These are phyloP conservation scores for Mrakia gelida DNA, from an alignment of 768 basidiomycete species.

Conservation along the genomic window DNA sequence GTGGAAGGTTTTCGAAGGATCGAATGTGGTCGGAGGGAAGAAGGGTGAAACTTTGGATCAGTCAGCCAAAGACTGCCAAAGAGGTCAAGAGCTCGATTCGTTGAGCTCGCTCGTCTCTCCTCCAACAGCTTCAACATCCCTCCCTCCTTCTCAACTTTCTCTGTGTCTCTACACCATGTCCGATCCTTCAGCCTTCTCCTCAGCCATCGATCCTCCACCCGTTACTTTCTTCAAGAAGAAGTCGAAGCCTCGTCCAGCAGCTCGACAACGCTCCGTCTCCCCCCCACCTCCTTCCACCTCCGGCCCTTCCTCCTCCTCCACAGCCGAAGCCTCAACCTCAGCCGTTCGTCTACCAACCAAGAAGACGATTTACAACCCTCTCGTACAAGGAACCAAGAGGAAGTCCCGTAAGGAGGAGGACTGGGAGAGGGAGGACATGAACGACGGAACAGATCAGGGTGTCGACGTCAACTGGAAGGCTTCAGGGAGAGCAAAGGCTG, in stretches of 20 bases:
- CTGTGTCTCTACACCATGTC: conserved; percentile 3
- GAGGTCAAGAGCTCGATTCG: background rate
- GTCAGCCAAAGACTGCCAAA: background rate
- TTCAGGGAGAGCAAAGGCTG: conserved; percentile 45
- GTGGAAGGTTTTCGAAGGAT: background rate
- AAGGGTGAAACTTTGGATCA: background rate
- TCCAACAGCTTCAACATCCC: background rate
- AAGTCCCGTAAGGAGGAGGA: conserved; percentile 51
- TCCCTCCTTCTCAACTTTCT: background rate
- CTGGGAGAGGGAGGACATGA: conserved; percentile 43
- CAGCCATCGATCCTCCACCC: conserved; percentile 32
- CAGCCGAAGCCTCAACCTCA: conserved; percentile 24
- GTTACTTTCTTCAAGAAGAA: conserved; percentile 90
- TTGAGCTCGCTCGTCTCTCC: background rate
- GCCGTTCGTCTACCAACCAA: conserved; percentile 69
- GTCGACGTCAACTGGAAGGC: conserved; percentile 45
- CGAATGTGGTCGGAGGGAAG: background rate
- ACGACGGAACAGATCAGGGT: conserved; percentile 54
- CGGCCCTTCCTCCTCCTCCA: conserved; percentile 4
- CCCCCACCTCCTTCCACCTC: conserved; percentile 47
- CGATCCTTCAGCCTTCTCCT: conserved; percentile 3
- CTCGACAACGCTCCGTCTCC: conserved; percentile 69
- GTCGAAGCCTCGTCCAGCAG: conserved; percentile 68
- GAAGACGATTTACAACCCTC: conserved; percentile 62
- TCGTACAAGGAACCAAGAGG: conserved; percentile 72